These are phyloP conservation scores for Colletotrichum abscissum DNA, from an alignment of 2,329 filamentous ascomycete genomes.

Conservation along the genomic window DNA sequence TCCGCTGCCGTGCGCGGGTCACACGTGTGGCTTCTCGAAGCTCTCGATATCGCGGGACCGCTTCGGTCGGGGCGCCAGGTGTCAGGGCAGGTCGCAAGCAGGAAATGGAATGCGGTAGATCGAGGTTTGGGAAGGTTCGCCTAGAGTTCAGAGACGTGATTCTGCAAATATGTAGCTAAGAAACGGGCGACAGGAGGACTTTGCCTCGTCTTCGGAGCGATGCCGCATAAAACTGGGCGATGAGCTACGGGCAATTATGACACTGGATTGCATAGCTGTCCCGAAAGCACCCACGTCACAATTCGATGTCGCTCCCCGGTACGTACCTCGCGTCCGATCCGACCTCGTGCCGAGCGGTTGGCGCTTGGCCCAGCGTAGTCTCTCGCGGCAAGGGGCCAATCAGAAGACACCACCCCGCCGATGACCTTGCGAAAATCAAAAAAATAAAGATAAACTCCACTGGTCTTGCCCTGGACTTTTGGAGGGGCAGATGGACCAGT, in stretches of 20 bases:
- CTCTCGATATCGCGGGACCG: neutral
- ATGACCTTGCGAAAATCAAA: neutral
- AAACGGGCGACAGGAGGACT: neutral
- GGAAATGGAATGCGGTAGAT: neutral
- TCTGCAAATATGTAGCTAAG: neutral
- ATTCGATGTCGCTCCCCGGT: neutral
- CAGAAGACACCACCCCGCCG: neutral
- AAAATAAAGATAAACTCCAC: constrained; percentile 25
- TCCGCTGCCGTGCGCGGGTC: neutral
- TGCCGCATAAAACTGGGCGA: neutral
- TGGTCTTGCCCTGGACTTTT: constrained; percentile 28
- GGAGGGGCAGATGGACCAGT: constrained; percentile 27
- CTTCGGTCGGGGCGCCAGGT: constrained; percentile 1
- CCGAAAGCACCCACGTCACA: constrained; percentile 34
- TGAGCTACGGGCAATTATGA: constrained; percentile 4
- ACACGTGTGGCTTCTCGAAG: constrained; percentile 4
- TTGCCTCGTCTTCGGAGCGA: constrained; percentile 17
- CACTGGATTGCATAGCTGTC: constrained; percentile 29
- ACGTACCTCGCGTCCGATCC: constrained; percentile 5
- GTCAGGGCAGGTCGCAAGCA: neutral
- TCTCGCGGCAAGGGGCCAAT: constrained; percentile 13
- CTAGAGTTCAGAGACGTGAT: neutral
- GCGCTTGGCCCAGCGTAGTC: neutral
- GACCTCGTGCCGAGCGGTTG: constrained; percentile 17
- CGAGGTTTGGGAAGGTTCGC: neutral